Evolutionary conservation across 2,329 filamentous ascomycete genomes (phyloP).

Genomic region (Fusarium poae): DNA sequence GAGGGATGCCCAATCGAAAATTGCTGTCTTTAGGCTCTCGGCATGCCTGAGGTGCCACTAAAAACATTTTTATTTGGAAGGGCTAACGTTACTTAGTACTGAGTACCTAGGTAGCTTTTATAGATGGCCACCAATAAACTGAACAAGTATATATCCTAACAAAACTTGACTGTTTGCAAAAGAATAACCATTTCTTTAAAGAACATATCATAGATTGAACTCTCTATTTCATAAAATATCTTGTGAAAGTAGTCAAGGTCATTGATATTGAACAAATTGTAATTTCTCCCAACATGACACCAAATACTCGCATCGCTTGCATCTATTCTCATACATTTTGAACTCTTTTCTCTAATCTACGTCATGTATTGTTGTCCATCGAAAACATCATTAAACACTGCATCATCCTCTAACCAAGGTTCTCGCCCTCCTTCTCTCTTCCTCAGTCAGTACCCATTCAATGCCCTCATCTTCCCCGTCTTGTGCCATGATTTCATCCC

Average conservation of each 20-base stretch:
- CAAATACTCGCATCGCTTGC: constrained; percentile 23
- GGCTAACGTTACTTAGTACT: no score
- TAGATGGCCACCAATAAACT: neutral
- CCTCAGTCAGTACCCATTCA: constrained; percentile 76
- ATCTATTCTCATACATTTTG: constrained; percentile 24
- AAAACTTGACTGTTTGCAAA: neutral
- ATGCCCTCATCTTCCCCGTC: constrained; percentile 71
- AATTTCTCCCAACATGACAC: neutral
- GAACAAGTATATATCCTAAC: neutral
- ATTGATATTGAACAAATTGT: neutral
- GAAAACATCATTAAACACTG: constrained; percentile 15
- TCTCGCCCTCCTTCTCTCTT: constrained; percentile 80
- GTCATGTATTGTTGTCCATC: constrained; percentile 15
- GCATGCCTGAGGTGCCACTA: constrained; percentile 28
- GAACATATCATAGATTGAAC: neutral
- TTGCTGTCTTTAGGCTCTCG: constrained; percentile 26
- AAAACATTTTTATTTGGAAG: constrained; percentile 20
- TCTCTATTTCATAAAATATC: neutral
- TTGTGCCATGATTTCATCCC: constrained; percentile 76
- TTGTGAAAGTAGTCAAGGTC: neutral
- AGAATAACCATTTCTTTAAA: neutral
- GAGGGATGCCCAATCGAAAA: constrained; percentile 33
- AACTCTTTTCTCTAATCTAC: constrained; percentile 33
- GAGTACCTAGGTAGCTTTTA: neutral
- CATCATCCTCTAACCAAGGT: constrained; percentile 67